Base-by-base conservation (phyloP, 139 green algal genomes). In the Chlorella sp. region DNA sequence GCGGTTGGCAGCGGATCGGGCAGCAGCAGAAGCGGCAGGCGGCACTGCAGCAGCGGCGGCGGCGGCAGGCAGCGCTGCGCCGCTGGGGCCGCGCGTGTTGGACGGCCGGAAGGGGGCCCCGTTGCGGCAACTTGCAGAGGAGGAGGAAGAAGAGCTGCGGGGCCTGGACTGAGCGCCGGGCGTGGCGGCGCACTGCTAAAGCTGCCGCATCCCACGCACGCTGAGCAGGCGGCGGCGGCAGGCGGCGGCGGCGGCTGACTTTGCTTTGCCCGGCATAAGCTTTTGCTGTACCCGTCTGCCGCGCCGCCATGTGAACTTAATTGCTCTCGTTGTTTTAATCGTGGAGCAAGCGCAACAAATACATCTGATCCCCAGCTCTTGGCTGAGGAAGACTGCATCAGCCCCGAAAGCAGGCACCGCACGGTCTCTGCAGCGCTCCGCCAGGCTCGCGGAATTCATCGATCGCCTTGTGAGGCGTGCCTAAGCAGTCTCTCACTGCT, bases 1-100 rank as follows among this genome's bases (percentile, higher is more conserved):
- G 24, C 91, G 91, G 71, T 88, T 97, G 75, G 88, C 86, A 32
- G 87, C 88, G 21, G 96, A 97, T 90, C 89, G 94, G 61, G 87
- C 61, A 9, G 79, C 76, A 32, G 76, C 57, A 40, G 87, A 30
- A n/a, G 87, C 77, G 16, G 87, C 34, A 26, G 42, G 61, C 78
- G 79, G 64, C 78, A 60, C 73, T 32, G 60, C 26, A 24, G 42
- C 79, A 16, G 40, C 39, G 37, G 83, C 66, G 40, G 18, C 83
- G 64, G 32, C 83, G 26, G 37, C 81, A 48, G 83, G 18, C 83
- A 79, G 32, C 83, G 9, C 19, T 34, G 28, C 34, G 30, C 21
- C 34, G 82, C 57, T 60, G 83, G 37, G 61, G 12, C 34, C 32
- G 64, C 48, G 24, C 24, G 61, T 79, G 1, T 36, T 80, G 73